phyloP scores from a whole-genome alignment of 2,329 filamentous ascomycete species.

The Rhexocercosporidium sp. region DNA sequence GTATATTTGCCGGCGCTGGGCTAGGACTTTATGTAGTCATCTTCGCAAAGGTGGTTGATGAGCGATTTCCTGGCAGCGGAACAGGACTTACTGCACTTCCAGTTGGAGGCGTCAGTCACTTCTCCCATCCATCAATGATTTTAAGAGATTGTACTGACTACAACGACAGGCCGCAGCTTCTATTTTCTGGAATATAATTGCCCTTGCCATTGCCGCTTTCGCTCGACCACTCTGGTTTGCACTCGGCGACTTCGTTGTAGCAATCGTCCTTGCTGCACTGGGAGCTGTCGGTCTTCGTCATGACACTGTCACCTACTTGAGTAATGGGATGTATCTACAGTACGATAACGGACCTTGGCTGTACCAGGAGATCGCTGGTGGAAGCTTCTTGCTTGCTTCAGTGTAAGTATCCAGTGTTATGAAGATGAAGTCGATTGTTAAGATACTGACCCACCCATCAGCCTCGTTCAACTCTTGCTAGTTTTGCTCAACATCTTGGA shows the following conservation, averaged over 20 bases:
- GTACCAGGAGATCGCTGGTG: slow-evolving; percentile 3
- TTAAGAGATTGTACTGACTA: not conserved
- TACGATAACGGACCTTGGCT: not conserved
- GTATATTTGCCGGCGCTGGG: slow-evolving; percentile 5
- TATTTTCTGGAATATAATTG: slow-evolving; percentile 2
- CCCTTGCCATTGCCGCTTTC: not conserved
- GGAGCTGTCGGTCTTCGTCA: slow-evolving; percentile 8
- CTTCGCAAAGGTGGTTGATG: not conserved
- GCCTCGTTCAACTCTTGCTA: slow-evolving; percentile 6
- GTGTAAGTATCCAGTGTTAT: not conserved
- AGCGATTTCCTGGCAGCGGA: not conserved
- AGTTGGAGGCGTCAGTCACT: slow-evolving; percentile 2
- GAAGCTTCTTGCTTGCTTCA: slow-evolving; percentile 7
- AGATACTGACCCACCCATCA: not conserved
- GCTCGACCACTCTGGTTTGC: not conserved
- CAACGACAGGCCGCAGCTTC: not conserved
- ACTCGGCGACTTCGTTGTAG: not conserved
- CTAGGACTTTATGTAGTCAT: slow-evolving; percentile 9
- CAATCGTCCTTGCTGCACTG: not conserved
- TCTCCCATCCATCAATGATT: not conserved
- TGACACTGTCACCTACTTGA: slow-evolving; percentile 8
- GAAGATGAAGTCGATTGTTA: not conserved
- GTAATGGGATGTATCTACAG: slow-evolving; percentile 1
- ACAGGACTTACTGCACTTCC: slow-evolving; percentile 13
- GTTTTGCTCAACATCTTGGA: slow-evolving; percentile 8